Conservation (phyloP, 441 rosid species). For the Metrosideros polymorpha region DNA sequence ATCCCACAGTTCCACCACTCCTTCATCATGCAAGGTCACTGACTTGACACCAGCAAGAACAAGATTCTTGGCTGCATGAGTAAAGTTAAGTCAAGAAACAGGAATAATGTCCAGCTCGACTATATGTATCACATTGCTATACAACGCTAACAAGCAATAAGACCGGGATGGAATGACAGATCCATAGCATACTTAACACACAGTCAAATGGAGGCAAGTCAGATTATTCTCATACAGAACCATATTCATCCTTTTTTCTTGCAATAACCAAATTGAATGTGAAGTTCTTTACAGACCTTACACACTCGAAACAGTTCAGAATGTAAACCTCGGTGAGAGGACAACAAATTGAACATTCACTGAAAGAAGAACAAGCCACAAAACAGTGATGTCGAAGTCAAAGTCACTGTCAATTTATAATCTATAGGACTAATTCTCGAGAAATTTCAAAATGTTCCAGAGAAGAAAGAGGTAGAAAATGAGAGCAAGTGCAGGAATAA, state of each 20-base stretch:
- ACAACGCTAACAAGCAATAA: background rate
- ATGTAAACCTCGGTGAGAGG: background rate
- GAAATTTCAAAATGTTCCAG: background rate
- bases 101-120: background rate
- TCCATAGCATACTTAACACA: background rate
- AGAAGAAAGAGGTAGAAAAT: background rate
- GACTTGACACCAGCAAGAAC: slow-evolving; percentile 90
- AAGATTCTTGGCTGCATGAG: slow-evolving; percentile 70
- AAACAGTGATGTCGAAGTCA: background rate
- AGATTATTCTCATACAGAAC: background rate
- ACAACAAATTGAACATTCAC: background rate
- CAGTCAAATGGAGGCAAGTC: background rate
- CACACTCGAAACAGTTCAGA: background rate
- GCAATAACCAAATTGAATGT: background rate
- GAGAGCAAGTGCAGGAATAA: background rate
- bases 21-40: slow-evolving; percentile 78
- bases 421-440: background rate
- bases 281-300: background rate
- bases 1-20: slow-evolving; percentile 79
- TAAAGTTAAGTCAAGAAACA: background rate
- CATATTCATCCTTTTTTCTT: background rate
- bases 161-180: background rate
- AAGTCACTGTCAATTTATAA: background rate
- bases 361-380: background rate
- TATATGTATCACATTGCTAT: background rate